Evolutionary conservation across 2,329 filamentous ascomycete genomes (phyloP), one percentile per base, ranked within the genome.

Genomic region (Lecanoromycetidae sp.): DNA sequence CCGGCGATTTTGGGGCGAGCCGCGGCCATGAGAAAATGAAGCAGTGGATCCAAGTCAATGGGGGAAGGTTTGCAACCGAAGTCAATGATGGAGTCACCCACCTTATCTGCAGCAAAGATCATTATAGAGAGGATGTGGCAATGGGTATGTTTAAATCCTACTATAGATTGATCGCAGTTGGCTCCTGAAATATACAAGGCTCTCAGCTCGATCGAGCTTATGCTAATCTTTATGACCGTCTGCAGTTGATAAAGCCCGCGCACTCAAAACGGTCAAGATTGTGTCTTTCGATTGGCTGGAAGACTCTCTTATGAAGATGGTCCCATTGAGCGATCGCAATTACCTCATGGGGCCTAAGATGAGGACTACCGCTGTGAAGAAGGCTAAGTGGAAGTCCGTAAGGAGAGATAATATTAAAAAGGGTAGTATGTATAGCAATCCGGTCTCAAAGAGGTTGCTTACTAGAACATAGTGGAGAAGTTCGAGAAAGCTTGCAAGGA

Each of bases 71-170:
- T 58, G 63, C 66, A 0, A 60, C 66, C 1, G 64, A 69, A 0
- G 63, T 86, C 15, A 42, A 30, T 26, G 60, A 68, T 0, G 57
- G 66, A 0, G 76, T 82, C 8, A 94, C 87, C 0, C 87, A 94
- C 62, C 66, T 94, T 0, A 71, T 94, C 19, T 76, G 78, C 45
- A 77, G 76, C 0, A 67, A 73, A 41, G 71, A 77, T 27, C 74
- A 80, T 13, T 87, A 77, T 61, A 71, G 73, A 52, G 62, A 68
- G 5, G 57, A 68, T 1, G 60, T 61, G 50, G 61, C 70, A 40
- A 60, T 64, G 55, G 61, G 70, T 67, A 61, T 41, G 52, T n/a
- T n/a, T 19, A 20, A 6, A 7, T 19, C 6, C 15, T 19, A 22
- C 2, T 20, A 13, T n/a, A 6, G 1, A 13, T n/a, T 26, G 12